Conservation (phyloP, 345 rosid genomes). For the Heritiera fomes region DNA sequence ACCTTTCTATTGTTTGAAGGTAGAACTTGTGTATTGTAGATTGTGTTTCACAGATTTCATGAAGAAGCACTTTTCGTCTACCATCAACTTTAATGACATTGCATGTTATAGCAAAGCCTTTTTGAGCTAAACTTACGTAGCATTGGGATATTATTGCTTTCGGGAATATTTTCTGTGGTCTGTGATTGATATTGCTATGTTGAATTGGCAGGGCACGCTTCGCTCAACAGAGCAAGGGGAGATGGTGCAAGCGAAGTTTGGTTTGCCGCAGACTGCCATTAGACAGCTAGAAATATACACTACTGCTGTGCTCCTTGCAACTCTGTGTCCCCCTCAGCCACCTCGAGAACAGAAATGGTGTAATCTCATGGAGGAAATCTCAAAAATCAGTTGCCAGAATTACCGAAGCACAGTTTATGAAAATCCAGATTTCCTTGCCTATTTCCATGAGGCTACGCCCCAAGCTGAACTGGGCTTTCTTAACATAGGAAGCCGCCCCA, state of each 20-base stretch:
- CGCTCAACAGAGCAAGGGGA: slow-evolving; percentile 99
- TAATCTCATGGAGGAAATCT: slow-evolving; percentile 91
- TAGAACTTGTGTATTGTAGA: background rate
- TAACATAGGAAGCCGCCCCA: slow-evolving; percentile 93
- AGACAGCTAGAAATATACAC: slow-evolving; percentile 96
- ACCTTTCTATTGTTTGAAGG: background rate
- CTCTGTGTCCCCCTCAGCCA: slow-evolving; percentile 81
- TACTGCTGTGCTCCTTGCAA: slow-evolving; percentile 90
- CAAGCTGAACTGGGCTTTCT: slow-evolving; percentile 96
- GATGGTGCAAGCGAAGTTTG: slow-evolving; percentile 99
- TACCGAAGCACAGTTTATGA: slow-evolving; percentile 82
- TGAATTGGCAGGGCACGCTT: slow-evolving; percentile 72
- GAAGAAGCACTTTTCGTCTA: background rate
- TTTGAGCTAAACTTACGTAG: background rate
- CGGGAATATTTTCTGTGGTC: slow-evolving; percentile 13
- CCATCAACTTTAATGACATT: background rate
- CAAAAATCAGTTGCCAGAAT: slow-evolving; percentile 69
- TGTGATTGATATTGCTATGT: background rate
- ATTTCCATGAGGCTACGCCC: slow-evolving; percentile 95
- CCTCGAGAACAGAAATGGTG: slow-evolving; percentile 96
- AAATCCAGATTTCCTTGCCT: slow-evolving; percentile 87
- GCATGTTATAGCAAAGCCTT: background rate
- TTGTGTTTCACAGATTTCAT: background rate
- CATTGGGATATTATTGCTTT: background rate
- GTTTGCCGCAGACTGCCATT: slow-evolving; percentile 85